Percentiles rank a stretch among this genome's conserved stretches.
Conservation (phyloP, 768 basidiomycete genomes). For the Hygrophoropsis aurantiaca region DNA sequence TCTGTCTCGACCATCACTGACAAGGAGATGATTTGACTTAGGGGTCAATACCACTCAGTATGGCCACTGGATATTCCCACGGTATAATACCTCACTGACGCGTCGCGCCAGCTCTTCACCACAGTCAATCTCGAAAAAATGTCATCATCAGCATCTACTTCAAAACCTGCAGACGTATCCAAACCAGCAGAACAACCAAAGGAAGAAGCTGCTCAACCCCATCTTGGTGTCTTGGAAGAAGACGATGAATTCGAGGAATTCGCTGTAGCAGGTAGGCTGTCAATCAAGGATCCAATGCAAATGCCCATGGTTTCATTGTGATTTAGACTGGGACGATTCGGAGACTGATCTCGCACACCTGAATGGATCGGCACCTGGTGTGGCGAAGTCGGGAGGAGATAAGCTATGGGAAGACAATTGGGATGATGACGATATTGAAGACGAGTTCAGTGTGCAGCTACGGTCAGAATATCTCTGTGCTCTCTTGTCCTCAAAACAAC, state of each 20-base stretch:
- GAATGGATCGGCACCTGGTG: slow-evolving; percentile 69
- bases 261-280: slow-evolving; percentile 67
- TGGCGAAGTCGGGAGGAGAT: slow-evolving; percentile 78
- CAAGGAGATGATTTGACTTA: no score
- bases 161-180: slow-evolving; percentile 42
- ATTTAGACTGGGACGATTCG: slow-evolving; percentile 82
- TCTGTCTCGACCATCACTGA: no score
- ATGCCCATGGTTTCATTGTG: background rate
- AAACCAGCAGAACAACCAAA: slow-evolving; percentile 37
- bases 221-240: slow-evolving; percentile 90
- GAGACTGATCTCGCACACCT: slow-evolving; percentile 81
- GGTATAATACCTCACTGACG: slow-evolving; percentile 13
- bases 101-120: background rate
- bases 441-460: slow-evolving; percentile 93
- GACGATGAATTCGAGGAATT: slow-evolving; percentile 99
- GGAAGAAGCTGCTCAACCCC: slow-evolving; percentile 52
- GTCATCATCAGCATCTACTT: slow-evolving; percentile 46
- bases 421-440: slow-evolving; percentile 99
- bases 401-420: slow-evolving; percentile 99
- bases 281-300: background rate
- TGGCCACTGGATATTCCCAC: slow-evolving; percentile 27
- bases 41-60: no score
- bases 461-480: slow-evolving; percentile 53
- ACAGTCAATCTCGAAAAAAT: slow-evolving; percentile 18
- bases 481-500: background rate